A percentile compares a stretch with the other conserved stretches of the same genome.
phyloP scores from a whole-genome alignment of 306 rosid genomes.

The Prunus davidiana region DNA sequence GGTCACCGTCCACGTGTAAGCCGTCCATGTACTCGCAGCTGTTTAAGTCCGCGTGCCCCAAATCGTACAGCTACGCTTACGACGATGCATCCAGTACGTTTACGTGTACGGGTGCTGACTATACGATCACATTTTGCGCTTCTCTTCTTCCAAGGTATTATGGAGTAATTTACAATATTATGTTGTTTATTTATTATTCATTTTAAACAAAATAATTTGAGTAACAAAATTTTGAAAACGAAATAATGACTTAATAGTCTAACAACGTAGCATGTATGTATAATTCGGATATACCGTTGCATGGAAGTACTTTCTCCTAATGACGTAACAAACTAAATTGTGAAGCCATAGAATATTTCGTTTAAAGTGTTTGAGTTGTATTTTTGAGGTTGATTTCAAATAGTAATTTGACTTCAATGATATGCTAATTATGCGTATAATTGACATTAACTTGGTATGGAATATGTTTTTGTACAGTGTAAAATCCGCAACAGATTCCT shows the following conservation, averaged over 20 bases:
- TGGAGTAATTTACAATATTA: background rate
- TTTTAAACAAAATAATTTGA: background rate
- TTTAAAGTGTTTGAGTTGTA: too few relatives aligned
- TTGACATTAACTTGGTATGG: background rate
- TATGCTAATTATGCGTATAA: background rate
- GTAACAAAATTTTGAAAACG: too few relatives aligned
- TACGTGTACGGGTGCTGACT: slow-evolving; percentile 72
- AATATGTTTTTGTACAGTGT: slow-evolving; percentile 27
- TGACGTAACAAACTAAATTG: too few relatives aligned
- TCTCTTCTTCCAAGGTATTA: slow-evolving; percentile 51
- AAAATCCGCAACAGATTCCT: slow-evolving; percentile 45
- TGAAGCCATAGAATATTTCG: too few relatives aligned
- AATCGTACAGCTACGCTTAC: slow-evolving; percentile 81
- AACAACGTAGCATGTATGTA: too few relatives aligned
- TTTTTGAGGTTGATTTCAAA: too few relatives aligned
- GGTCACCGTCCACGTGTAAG: slow-evolving; percentile 65
- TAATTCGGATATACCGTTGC: too few relatives aligned
- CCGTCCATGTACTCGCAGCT: slow-evolving; percentile 70
- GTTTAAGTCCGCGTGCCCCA: slow-evolving; percentile 83
- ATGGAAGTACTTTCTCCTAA: too few relatives aligned
- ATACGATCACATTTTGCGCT: slow-evolving; percentile 74
- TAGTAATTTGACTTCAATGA: background rate
- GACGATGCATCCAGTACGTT: slow-evolving; percentile 86
- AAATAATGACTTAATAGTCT: too few relatives aligned
- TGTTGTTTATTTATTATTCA: background rate